These are phyloP conservation scores for Hemileia vastatrix DNA, from an alignment of 1,284 basidiomycete genomes.

Conservation along the genomic window DNA sequence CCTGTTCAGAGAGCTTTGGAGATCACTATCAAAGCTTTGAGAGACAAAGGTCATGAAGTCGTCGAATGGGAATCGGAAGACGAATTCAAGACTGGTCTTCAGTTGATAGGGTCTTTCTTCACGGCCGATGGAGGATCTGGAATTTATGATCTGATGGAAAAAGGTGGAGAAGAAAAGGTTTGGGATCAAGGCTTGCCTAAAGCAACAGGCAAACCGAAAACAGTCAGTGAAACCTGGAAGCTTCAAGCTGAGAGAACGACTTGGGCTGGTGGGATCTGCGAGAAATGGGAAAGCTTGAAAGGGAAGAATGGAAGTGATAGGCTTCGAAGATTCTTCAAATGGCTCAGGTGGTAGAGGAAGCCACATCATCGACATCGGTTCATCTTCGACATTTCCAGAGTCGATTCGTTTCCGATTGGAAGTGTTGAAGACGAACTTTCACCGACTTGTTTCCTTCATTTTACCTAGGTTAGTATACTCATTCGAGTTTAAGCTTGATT, in stretches of 20 bases:
- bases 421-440: no score
- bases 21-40: conserved; percentile 53
- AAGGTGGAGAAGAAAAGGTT: conserved; percentile 27
- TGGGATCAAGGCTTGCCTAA: conserved; percentile 27
- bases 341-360: no score
- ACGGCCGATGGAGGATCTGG: conserved; percentile 29
- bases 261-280: conserved; percentile 27
- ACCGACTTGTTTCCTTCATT: no score
- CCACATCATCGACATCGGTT: no score
- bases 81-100: conserved; percentile 20
- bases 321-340: no score
- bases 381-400: no score
- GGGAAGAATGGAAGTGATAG: conserved; percentile 17
- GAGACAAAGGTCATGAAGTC: conserved; percentile 57
- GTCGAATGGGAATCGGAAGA: conserved; percentile 49
- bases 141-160: conserved; percentile 28
- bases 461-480: no score
- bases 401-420: no score
- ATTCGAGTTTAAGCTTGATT: no score
- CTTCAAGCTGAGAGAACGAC: conserved; percentile 26
- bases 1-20: conserved; percentile 59
- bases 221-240: conserved; percentile 27
- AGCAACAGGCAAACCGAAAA: conserved; percentile 6
- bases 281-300: conserved; percentile 12
- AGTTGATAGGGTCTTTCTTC: conserved; percentile 26